Percentiles rank a stretch among this genome's conserved stretches.
Evolutionary conservation across 257 asterid genomes (phyloP).

Genomic region (Leonotis leonurus): DNA sequence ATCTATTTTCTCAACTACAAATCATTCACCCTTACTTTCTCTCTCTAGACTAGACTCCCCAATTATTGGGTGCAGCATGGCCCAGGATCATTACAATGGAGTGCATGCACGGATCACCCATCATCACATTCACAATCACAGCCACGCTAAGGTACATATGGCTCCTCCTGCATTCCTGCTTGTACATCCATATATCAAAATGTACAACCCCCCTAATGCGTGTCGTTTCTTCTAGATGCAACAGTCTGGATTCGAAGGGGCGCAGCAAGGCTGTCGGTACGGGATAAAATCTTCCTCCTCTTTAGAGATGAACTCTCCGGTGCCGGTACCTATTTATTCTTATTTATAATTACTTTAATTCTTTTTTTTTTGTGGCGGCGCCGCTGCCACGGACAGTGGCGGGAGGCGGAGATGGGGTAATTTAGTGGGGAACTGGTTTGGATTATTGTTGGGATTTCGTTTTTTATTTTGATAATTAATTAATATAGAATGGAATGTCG

Average conservation of each 20-base stretch:
- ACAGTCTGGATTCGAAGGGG: slow-evolving; percentile 7
- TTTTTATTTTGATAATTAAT: not conserved
- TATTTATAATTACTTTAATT: not conserved
- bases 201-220: slow-evolving; percentile 18
- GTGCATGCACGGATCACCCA: not conserved
- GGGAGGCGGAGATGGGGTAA: not conserved
- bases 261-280: slow-evolving; percentile 4
- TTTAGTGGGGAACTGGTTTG: not conserved
- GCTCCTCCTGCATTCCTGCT: slow-evolving; percentile 17
- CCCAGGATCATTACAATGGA: slow-evolving; percentile 30
- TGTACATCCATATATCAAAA: not conserved
- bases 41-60: slow-evolving; percentile 23
- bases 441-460: not conserved
- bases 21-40: not conserved
- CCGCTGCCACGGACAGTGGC: not conserved
- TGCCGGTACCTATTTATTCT: not conserved
- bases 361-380: not conserved
- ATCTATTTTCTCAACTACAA: slow-evolving; percentile 9
- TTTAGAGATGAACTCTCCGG: not conserved
- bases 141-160: slow-evolving; percentile 18
- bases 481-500: not conserved
- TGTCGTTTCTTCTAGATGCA: slow-evolving; percentile 20
- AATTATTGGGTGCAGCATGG: slow-evolving; percentile 26
- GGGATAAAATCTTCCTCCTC: slow-evolving; percentile 22
- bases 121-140: not conserved